phyloP scores from a whole-genome alignment of 2,329 filamentous ascomycete genomes.

The Intubia oerlemansii region DNA sequence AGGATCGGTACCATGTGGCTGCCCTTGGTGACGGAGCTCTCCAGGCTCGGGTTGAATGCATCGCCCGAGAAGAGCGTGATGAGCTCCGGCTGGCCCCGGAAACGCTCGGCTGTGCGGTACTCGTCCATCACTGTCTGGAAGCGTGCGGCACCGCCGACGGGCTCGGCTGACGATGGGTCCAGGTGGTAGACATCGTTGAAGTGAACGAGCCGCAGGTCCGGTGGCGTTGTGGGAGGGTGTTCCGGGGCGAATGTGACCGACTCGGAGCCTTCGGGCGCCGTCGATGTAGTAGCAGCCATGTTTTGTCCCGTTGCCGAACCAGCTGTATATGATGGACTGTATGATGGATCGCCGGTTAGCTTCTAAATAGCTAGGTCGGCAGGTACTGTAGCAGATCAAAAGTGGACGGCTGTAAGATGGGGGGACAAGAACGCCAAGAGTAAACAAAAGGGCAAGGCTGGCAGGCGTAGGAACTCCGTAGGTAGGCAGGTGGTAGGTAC shows the following conservation, averaged over 20 bases:
- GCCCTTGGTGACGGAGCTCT: constrained; percentile 77
- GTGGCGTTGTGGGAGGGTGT: constrained; percentile 13
- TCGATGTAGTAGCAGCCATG: too few species aligned
- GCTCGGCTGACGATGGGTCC: constrained; percentile 53
- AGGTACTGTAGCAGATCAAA: too few species aligned
- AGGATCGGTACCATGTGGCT: constrained; percentile 76
- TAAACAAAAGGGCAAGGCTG: too few species aligned
- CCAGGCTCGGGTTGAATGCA: constrained; percentile 77
- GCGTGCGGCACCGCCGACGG: constrained; percentile 58
- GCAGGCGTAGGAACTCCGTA: too few species aligned
- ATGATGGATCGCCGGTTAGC: too few species aligned
- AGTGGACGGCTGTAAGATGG: too few species aligned
- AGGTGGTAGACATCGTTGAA: constrained; percentile 93
- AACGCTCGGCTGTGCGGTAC: constrained; percentile 43
- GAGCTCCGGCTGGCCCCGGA: constrained; percentile 38
- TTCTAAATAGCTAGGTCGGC: too few species aligned
- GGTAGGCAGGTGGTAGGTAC: too few species aligned
- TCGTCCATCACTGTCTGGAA: constrained; percentile 63
- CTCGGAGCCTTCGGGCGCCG: constrained; percentile 1
- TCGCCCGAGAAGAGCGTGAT: constrained; percentile 79
- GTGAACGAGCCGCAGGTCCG: constrained; percentile 65
- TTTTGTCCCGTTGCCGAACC: too few species aligned
- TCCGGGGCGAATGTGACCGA: constrained; percentile 10
- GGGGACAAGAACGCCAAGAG: too few species aligned
- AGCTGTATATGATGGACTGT: too few species aligned